Base-by-base conservation (phyloP, 1,139 yeast genomes). In the Suhomyces yuchorum region DNA sequence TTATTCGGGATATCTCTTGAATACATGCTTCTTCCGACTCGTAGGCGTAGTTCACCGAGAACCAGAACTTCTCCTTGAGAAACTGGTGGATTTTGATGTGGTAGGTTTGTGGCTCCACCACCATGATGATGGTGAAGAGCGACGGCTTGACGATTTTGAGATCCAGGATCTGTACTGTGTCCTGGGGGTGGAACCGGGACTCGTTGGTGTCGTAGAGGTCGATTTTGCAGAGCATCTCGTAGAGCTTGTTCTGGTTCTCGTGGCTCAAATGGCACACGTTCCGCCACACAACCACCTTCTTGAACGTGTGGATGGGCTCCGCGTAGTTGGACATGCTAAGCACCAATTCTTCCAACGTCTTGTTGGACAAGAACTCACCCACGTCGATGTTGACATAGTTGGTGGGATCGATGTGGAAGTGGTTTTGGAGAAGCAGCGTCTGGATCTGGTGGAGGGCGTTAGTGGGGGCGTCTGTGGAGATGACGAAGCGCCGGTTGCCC, bases 31-130 rank as follows among this genome's bases (percentile, higher is more conserved):
- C 38, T 23, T 50, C 49, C 9, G 51, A 52, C 14, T 48, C 51
- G 43, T 24, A 48, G 20, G 50, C 49, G 35, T 52, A 50, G 40
- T 51, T 51, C 35, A 54, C 48, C 12, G 67, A 61, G 47, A 73
- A 73, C 75, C 77, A 71, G 53, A 75, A 73, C 54, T 67, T 63
- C 50, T 69, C 73, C 54, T 72, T 73, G 36, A 75, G 57, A 35
- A 58, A 62, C 38, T 65, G 72, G 47, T 69, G 58, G 6, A 68
- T 47, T 46, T 57, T 57, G 9, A 56, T 52, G 3, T 56, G 47
- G 15, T 52, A 50, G 2, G 47, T 44, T 17, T 47, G 51, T 23
- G 54, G 48, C 20, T 59, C 63, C 24, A 68, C 48, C 11, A 68
- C 56, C 23, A 66, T 61, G 1, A 72, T 54, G 5, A 73, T 56